phyloP scores from a whole-genome alignment of 2,329 filamentous ascomycete genomes.

The Fusarium penzigii region DNA sequence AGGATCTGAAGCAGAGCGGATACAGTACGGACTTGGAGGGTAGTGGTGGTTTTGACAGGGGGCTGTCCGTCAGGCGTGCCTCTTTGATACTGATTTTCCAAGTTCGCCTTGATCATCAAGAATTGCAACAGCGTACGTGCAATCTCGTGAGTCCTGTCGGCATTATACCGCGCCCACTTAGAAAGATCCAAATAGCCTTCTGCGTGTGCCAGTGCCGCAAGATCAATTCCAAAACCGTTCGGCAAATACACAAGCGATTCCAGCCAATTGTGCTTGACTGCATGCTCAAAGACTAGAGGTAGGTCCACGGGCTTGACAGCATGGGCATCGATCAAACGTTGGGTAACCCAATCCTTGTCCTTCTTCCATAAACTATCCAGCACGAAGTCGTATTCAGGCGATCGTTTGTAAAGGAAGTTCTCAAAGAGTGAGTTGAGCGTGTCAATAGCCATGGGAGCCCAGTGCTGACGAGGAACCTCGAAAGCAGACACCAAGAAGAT shows the following conservation, averaged over 20 bases:
- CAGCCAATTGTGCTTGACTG: conserved; percentile 80
- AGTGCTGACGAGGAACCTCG: conserved; percentile 70
- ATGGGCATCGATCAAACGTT: conserved; percentile 79
- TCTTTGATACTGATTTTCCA: conserved; percentile 75
- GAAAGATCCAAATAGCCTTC: conserved; percentile 78
- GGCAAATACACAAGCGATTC: conserved; percentile 76
- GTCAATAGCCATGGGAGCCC: conserved; percentile 73
- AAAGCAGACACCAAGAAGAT: conserved; percentile 79
- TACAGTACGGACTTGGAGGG: conserved; percentile 82
- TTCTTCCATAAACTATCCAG: conserved; percentile 90
- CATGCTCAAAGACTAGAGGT: conserved; percentile 57
- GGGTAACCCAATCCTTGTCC: conserved; percentile 83
- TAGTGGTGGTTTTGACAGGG: conserved; percentile 63
- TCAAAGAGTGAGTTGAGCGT: conserved; percentile 78
- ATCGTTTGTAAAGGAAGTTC: conserved; percentile 77
- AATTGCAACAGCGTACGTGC: conserved; percentile 76
- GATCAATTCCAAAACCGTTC: conserved; percentile 83
- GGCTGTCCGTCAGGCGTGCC: conserved; percentile 60
- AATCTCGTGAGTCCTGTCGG: conserved; percentile 67
- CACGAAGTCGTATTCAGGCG: conserved; percentile 81
- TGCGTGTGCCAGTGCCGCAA: conserved; percentile 82
- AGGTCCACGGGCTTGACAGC: conserved; percentile 65
- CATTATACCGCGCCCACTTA: conserved; percentile 74
- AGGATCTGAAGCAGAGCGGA: conserved; percentile 78
- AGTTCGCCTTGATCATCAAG: conserved; percentile 77